Evolutionary conservation across 2,329 filamentous ascomycete genomes (phyloP), one percentile per base, ranked within the genome.

Genomic region (Magnaporthiopsis incrustans): DNA sequence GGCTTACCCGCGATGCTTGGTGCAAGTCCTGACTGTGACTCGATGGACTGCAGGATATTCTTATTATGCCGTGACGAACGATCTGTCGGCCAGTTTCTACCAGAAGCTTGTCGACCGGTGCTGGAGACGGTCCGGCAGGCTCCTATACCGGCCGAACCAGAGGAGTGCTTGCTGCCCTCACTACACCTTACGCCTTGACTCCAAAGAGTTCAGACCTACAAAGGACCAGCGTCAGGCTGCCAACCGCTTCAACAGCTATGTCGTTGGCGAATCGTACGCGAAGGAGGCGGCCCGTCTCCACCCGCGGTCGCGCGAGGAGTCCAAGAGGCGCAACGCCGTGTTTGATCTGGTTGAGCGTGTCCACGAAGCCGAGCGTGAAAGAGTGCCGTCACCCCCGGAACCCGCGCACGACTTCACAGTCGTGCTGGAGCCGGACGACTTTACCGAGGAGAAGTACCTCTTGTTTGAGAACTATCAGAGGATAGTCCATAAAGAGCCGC

Each of bases 81-180:
- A 80, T 30, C 74, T 94, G 70, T 86, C 81, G 60, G 81, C 87
- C 7, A 76, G 79, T 1, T 85, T 90, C 70, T 95, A 95, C 70
- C 89, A 94, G 73, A 77, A 73, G 58, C 79, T 95, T 53, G 77
- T 94, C 59, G 85, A 92, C 74, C 85, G 89, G 68, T 90, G 88
- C 67, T 95, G 90, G 90, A 88, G 91, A 74, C 83, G 90, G 67
- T 92, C 87, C 53, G 87, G 84, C 22, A 85, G 78, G 33, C 79
- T 92, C 11, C 78, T 95, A 61, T 95, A 95, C 76, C 86, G 91
- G 66, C 90, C 91, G 18, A 89, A 95, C 74, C 87, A 91, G 70
- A 83, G 83, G 65, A 82, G 87, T 64, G 90, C 92, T 67, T 99
- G 95, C 72, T 99, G 95, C 74, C 92, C 93, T 59, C 92, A 97